Evolutionary conservation across 306 rosid species (phyloP).

Genomic region (Alnus rubra): DNA sequence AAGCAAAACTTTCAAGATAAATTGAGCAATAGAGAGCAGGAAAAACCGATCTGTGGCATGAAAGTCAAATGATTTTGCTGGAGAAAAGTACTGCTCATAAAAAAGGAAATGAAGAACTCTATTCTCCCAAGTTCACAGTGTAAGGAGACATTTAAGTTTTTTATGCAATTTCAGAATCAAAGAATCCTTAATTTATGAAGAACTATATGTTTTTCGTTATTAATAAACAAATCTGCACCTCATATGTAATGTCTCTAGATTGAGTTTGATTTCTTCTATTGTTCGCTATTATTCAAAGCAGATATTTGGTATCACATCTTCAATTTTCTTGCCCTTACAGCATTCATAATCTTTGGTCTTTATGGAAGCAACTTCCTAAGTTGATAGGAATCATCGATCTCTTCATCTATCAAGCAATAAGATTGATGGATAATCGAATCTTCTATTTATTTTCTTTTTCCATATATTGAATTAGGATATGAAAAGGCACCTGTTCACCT

Average conservation of each 20-base stretch:
- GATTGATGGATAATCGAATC: conserved; percentile 2
- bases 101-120: too few species aligned
- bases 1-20: too few species aligned
- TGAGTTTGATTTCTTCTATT: conserved; percentile 11
- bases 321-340: not conserved
- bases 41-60: too few species aligned
- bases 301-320: conserved; percentile 4
- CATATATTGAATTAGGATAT: too few species aligned
- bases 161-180: too few species aligned
- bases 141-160: too few species aligned
- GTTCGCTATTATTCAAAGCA: not conserved
- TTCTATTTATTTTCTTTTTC: not conserved
- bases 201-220: not conserved
- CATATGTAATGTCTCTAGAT: not conserved
- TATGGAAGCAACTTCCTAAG: conserved; percentile 12
- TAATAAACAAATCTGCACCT: not conserved
- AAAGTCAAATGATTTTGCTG: too few species aligned
- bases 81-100: too few species aligned
- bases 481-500: too few species aligned
- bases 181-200: not conserved
- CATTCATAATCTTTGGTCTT: conserved; percentile 7
- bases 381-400: not conserved
- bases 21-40: too few species aligned
- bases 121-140: too few species aligned
- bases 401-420: conserved; percentile 4